Conservation (phyloP, 2,329 filamentous ascomycete genomes). For the Microsporum canis region DNA sequence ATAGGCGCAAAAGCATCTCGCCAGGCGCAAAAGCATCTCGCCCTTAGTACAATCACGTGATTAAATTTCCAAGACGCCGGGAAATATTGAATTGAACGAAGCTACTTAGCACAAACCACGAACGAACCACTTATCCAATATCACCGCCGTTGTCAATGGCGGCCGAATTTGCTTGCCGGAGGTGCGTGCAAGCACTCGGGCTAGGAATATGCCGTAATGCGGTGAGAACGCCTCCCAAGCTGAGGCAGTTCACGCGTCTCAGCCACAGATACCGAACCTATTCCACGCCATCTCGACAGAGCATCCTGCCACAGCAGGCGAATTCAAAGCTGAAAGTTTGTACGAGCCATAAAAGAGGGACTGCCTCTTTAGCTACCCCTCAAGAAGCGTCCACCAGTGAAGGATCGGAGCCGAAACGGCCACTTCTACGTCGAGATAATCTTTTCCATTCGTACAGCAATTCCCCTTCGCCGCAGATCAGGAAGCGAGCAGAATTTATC, state of each 20-base stretch:
- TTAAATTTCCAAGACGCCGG: not conserved
- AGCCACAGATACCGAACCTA: constrained; percentile 21
- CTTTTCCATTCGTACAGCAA: constrained; percentile 87
- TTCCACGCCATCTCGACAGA: constrained; percentile 14
- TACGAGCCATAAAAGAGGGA: constrained; percentile 15
- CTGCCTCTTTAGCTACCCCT: constrained; percentile 7
- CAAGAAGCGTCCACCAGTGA: constrained; percentile 9
- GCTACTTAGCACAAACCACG: not conserved
- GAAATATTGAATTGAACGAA: not conserved
- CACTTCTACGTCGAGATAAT: constrained; percentile 57
- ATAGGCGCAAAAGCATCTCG: no score
- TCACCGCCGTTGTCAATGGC: constrained; percentile 22
- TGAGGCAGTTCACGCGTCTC: constrained; percentile 17
- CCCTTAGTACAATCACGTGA: not conserved
- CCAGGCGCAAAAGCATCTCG: no score
- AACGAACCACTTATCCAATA: not conserved
- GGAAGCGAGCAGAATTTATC: constrained; percentile 79
- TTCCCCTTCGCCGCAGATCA: constrained; percentile 80
- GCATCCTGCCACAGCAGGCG: constrained; percentile 3
- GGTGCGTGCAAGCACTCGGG: constrained; percentile 29
- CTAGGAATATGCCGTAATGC: constrained; percentile 20
- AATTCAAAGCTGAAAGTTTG: not conserved
- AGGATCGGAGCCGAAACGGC: constrained; percentile 7
- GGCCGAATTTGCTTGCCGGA: constrained; percentile 31
- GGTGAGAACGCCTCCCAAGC: constrained; percentile 17